These are phyloP conservation scores for Coleophoma cylindrospora DNA, from an alignment of 2,329 filamentous ascomycete genomes.

Conservation along the genomic window DNA sequence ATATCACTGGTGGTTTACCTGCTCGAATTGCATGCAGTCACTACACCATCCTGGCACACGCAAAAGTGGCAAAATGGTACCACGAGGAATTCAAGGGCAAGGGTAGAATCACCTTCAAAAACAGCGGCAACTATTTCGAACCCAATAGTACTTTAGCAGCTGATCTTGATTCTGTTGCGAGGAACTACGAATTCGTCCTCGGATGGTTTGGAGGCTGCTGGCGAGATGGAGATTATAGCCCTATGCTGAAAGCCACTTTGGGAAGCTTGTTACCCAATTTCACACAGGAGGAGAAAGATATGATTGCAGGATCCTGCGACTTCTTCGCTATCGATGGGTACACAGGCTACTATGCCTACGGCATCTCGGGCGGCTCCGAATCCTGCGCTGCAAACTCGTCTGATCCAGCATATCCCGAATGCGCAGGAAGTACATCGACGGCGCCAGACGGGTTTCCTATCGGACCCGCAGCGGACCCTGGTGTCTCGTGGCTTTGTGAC, in stretches of 20 bases:
- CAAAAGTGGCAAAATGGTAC: slow-evolving; percentile 47
- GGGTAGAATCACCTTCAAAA: slow-evolving; percentile 44
- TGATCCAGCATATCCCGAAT: slow-evolving; percentile 34
- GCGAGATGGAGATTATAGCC: slow-evolving; percentile 37
- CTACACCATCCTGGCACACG: slow-evolving; percentile 42
- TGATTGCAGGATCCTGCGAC: slow-evolving; percentile 37
- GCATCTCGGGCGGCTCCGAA: slow-evolving; percentile 27
- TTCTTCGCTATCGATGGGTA: slow-evolving; percentile 36
- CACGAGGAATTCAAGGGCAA: slow-evolving; percentile 45
- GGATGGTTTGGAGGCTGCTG: slow-evolving; percentile 42
- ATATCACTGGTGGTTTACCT: slow-evolving; percentile 31
- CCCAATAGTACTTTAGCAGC: slow-evolving; percentile 31
- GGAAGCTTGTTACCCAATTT: slow-evolving; percentile 32
- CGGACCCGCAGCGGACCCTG: slow-evolving; percentile 35
- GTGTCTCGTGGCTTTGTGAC: slow-evolving; percentile 34
- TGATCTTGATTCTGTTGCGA: slow-evolving; percentile 21
- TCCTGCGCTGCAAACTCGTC: slow-evolving; percentile 35
- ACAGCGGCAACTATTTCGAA: slow-evolving; percentile 36
- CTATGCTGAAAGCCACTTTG: slow-evolving; percentile 31
- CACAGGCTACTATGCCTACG: slow-evolving; percentile 23
- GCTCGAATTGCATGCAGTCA: slow-evolving; percentile 39
- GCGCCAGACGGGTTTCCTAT: slow-evolving; percentile 37
- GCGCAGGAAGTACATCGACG: slow-evolving; percentile 27
- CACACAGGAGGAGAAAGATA: slow-evolving; percentile 30
- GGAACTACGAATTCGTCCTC: slow-evolving; percentile 38